Percentiles rank a stretch among this genome's conserved stretches.
Evolutionary conservation across 2,329 filamentous ascomycete species (phyloP).

Genomic region (Cladophialophora exuberans): DNA sequence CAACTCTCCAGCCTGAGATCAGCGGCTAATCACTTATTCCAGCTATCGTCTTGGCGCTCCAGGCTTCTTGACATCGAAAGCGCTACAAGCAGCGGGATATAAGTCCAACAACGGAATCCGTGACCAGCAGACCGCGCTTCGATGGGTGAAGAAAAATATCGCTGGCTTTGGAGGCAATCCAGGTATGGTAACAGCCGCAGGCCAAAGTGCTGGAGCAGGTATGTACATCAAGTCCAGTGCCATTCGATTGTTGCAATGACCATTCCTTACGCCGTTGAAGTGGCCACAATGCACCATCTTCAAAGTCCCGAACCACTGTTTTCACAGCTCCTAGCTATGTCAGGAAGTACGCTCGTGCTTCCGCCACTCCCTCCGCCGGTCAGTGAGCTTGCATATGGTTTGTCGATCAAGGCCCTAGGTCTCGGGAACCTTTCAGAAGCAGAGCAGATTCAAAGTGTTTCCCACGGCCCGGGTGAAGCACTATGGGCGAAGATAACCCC

Average conservation of each 20-base stretch:
- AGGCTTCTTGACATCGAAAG: conserved; percentile 54
- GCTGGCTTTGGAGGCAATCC: conserved; percentile 46
- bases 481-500: too few species aligned
- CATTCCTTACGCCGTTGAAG: conserved; percentile 32
- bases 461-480: too few species aligned
- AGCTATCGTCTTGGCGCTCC: conserved; percentile 53
- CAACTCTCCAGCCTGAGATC: neutral
- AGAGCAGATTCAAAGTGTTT: too few species aligned
- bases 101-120: conserved; percentile 50
- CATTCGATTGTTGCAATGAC: too few species aligned
- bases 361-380: too few species aligned
- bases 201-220: conserved; percentile 54
- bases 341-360: too few species aligned
- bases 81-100: conserved; percentile 50
- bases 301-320: too few species aligned
- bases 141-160: conserved; percentile 47
- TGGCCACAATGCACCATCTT: too few species aligned
- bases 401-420: too few species aligned
- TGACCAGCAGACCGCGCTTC: conserved; percentile 43
- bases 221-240: conserved; percentile 25
- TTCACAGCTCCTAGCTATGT: too few species aligned
- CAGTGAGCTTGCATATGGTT: too few species aligned
- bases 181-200: conserved; percentile 43
- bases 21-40: neutral
- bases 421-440: too few species aligned